Conservation (phyloP, 805 yeast species). For the Metschnikowia gelsemii region DNA sequence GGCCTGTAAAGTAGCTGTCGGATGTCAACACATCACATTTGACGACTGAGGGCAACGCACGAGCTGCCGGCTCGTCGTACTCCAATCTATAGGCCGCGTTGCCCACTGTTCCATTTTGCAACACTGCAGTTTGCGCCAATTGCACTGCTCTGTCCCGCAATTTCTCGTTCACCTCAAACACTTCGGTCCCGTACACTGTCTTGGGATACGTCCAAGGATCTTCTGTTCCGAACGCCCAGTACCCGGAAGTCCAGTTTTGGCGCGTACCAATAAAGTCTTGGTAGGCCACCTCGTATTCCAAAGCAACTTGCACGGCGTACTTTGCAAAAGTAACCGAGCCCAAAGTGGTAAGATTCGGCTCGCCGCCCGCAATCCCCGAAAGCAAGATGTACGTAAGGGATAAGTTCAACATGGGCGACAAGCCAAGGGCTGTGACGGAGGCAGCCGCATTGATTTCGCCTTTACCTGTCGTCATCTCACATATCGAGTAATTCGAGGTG, state of each 20-base stretch:
- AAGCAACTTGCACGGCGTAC: slow-evolving; percentile 59
- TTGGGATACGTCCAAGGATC: slow-evolving; percentile 50
- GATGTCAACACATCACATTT: slow-evolving; percentile 61
- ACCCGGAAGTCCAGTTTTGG: slow-evolving; percentile 58
- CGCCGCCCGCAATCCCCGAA: slow-evolving; percentile 67
- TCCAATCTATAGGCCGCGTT: slow-evolving; percentile 46
- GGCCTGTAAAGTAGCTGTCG: slow-evolving; percentile 60
- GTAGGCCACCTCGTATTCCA: slow-evolving; percentile 58
- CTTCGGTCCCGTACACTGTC: slow-evolving; percentile 60
- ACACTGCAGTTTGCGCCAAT: slow-evolving; percentile 45
- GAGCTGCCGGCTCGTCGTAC: slow-evolving; percentile 54
- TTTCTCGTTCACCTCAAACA: slow-evolving; percentile 57
- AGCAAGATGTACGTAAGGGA: slow-evolving; percentile 57
- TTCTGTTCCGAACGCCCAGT: slow-evolving; percentile 53
- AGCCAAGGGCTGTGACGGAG: slow-evolving; percentile 51
- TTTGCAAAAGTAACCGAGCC: slow-evolving; percentile 61
- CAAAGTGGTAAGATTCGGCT: slow-evolving; percentile 52
- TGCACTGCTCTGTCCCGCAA: slow-evolving; percentile 57
- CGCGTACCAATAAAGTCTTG: slow-evolving; percentile 27
- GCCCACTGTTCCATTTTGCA: slow-evolving; percentile 45
- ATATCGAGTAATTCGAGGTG: slow-evolving; percentile 48
- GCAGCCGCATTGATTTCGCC: slow-evolving; percentile 67
- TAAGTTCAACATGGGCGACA: slow-evolving; percentile 55
- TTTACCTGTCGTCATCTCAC: slow-evolving; percentile 68
- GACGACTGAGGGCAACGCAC: slow-evolving; percentile 43